Conservation (phyloP, 768 basidiomycete species). For the Mycena olivaceomarginata region DNA sequence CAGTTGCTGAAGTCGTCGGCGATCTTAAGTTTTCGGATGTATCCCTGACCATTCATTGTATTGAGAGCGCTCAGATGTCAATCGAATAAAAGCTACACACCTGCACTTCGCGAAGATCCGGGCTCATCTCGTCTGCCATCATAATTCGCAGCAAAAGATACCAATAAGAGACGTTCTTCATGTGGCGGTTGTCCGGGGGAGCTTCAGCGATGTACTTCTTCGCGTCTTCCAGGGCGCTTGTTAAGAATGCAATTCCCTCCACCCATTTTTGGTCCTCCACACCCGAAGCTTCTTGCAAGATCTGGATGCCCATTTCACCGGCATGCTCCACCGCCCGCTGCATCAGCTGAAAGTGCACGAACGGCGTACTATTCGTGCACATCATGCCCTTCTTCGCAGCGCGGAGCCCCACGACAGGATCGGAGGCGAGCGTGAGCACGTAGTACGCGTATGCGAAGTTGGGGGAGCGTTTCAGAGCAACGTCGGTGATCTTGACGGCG, state of each 20-base stretch:
- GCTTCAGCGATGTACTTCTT: slow-evolving; percentile 72
- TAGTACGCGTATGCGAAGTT: slow-evolving; percentile 80
- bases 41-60: slow-evolving; percentile 48
- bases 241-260: slow-evolving; percentile 77
- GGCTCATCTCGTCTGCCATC: slow-evolving; percentile 69
- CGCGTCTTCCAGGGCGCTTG: slow-evolving; percentile 77
- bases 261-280: slow-evolving; percentile 69
- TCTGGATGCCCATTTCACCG: slow-evolving; percentile 71
- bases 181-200: slow-evolving; percentile 77
- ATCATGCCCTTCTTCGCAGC: slow-evolving; percentile 82
- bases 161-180: slow-evolving; percentile 78
- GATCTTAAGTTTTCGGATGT: slow-evolving; percentile 64
- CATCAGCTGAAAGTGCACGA: slow-evolving; percentile 73
- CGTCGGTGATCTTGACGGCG: slow-evolving; percentile 67
- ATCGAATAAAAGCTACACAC: slow-evolving; percentile 53
- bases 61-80: not conserved
- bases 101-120: slow-evolving; percentile 70
- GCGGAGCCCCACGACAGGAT: slow-evolving; percentile 71
- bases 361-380: slow-evolving; percentile 71
- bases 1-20: slow-evolving; percentile 72
- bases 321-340: slow-evolving; percentile 80
- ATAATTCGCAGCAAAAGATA: slow-evolving; percentile 72
- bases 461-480: slow-evolving; percentile 72
- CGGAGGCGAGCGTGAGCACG: slow-evolving; percentile 70
- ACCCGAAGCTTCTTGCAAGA: slow-evolving; percentile 65